Conservation (phyloP, 805 yeast genomes). For the Candida namnaoensis region DNA sequence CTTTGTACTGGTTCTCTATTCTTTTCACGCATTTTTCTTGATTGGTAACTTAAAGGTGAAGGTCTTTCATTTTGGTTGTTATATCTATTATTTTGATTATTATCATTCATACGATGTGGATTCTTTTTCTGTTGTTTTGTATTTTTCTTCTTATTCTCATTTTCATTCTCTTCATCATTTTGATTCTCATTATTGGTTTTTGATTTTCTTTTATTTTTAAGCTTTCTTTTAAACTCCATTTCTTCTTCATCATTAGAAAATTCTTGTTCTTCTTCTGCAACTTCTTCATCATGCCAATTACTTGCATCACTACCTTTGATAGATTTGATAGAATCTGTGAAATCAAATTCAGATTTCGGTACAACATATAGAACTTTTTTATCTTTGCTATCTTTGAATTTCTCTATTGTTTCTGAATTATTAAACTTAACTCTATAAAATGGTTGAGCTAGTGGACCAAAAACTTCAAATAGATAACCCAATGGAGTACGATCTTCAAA, state of each 20-base stretch:
- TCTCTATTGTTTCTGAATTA: slow-evolving; percentile 36
- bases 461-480: slow-evolving; percentile 80
- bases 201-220: slow-evolving; percentile 43
- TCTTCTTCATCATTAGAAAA: slow-evolving; percentile 93
- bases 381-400: slow-evolving; percentile 41
- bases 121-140: neutral
- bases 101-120: neutral
- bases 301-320: slow-evolving; percentile 91
- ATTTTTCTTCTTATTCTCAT: neutral
- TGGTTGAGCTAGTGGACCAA: slow-evolving; percentile 82
- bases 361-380: slow-evolving; percentile 66
- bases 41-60: slow-evolving; percentile 7
- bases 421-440: slow-evolving; percentile 68
- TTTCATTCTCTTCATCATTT: slow-evolving; percentile 2
- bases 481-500: slow-evolving; percentile 60
- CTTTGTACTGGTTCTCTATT: slow-evolving; percentile 1
- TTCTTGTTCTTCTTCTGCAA: slow-evolving; percentile 89
- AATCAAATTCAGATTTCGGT: slow-evolving; percentile 68
- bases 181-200: slow-evolving; percentile 13
- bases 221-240: slow-evolving; percentile 53
- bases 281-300: slow-evolving; percentile 89
- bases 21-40: slow-evolving; percentile 18
- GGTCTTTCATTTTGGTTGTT: neutral
- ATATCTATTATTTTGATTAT: too few relatives aligned
- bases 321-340: slow-evolving; percentile 62